Percentiles rank a stretch among this genome's conserved stretches.
Evolutionary conservation across 257 asterid genomes (phyloP).

Genomic region (Salvia splendens): DNA sequence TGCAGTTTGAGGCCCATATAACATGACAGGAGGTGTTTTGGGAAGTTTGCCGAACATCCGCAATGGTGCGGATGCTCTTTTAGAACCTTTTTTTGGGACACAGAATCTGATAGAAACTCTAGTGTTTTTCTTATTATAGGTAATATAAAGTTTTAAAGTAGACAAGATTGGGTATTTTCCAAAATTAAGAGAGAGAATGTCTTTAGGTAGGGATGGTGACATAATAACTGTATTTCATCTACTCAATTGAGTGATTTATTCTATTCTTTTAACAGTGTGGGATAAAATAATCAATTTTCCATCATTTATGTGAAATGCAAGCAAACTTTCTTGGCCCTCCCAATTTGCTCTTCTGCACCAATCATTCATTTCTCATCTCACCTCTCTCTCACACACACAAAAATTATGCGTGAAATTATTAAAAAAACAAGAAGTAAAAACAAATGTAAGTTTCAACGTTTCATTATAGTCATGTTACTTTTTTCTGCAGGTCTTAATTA

Average conservation of each 20-base stretch:
- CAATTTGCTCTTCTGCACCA: constrained; percentile 15
- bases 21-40: too few species aligned
- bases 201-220: constrained; percentile 32
- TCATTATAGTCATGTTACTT: neutral
- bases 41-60: too few species aligned
- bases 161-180: neutral
- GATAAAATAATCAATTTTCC: neutral
- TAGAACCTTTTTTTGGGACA: neutral
- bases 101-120: neutral
- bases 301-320: constrained; percentile 24
- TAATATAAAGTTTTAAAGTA: neutral
- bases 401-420: constrained; percentile 8
- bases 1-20: too few species aligned
- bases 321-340: constrained; percentile 32
- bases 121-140: neutral
- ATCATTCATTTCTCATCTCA: neutral
- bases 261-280: neutral
- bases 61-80: too few species aligned
- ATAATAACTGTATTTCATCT: constrained; percentile 28
- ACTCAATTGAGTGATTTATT: neutral
- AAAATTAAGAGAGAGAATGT: neutral
- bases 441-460: neutral
- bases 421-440: too few species aligned
- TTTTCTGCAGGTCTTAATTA: constrained; percentile 9
- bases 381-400: constrained; percentile 4